Evolutionary conservation across 257 asterid genomes (phyloP).

Genomic region (Solanum dulcamara): DNA sequence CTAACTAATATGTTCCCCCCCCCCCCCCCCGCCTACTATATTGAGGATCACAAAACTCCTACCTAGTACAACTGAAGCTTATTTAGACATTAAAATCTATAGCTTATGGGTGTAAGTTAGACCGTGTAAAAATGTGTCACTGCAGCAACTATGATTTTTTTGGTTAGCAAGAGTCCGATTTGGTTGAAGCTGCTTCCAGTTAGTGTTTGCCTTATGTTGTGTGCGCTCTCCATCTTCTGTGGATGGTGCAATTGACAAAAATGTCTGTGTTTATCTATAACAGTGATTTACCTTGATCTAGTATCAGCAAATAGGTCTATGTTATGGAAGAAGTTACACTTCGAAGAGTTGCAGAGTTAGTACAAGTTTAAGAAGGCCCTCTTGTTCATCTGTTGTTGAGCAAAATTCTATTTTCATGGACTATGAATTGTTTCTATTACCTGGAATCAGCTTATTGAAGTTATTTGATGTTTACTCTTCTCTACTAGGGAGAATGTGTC

Average conservation of each 20-base stretch:
- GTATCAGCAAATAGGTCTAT: not conserved
- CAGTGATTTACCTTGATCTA: not conserved
- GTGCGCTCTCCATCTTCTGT: not conserved
- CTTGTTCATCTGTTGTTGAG: not conserved
- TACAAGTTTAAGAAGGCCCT: not conserved
- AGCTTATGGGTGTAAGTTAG: not conserved
- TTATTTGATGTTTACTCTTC: not conserved
- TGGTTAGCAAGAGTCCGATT: not conserved
- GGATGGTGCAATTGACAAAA: not conserved
- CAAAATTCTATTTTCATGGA: not conserved
- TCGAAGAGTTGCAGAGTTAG: not conserved
- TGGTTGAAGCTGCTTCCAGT: not conserved
- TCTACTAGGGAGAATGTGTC: constrained; percentile 32
- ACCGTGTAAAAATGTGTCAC: not conserved
- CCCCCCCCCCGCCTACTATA: no score
- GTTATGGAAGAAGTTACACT: not conserved
- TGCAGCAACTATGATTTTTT: not conserved
- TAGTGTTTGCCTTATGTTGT: not conserved
- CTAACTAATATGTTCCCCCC: not conserved
- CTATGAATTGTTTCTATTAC: not conserved
- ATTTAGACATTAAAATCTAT: not conserved
- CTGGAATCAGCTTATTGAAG: not conserved
- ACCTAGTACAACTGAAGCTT: not conserved
- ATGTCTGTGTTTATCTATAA: not conserved
- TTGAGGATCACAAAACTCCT: not conserved